phyloP scores from a whole-genome alignment of 208 protist species.

The Spongospora subterranea region DNA sequence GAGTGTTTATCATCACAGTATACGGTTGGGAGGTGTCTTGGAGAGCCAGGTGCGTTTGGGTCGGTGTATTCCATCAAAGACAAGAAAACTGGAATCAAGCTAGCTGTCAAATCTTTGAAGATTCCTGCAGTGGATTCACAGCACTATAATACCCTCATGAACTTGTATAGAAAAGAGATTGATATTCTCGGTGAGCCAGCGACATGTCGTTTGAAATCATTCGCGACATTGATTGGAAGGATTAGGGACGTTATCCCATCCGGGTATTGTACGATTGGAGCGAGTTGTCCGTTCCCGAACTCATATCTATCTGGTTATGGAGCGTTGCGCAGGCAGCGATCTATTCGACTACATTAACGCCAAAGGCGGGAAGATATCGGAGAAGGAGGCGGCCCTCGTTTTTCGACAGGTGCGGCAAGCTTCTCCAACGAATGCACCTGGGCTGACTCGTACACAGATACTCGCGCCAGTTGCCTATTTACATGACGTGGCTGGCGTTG shows the following conservation, averaged over 20 bases:
- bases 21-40: not conserved
- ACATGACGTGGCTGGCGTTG: conserved; percentile 40
- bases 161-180: conserved; percentile 10
- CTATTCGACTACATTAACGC: conserved; percentile 52
- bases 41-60: conserved; percentile 32
- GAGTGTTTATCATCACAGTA: too few species aligned
- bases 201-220: not conserved
- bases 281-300: conserved; percentile 19
- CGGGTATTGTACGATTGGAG: conserved; percentile 25
- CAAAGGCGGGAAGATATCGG: not conserved
- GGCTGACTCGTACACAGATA: not conserved
- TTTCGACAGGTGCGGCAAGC: not conserved
- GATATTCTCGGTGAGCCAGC: conserved; percentile 7
- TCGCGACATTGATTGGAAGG: not conserved
- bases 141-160: not conserved
- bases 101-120: not conserved
- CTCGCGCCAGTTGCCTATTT: conserved; percentile 8
- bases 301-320: conserved; percentile 28
- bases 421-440: not conserved
- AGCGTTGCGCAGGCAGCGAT: conserved; percentile 25
- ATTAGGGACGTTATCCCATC: conserved; percentile 22
- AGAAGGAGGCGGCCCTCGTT: not conserved
- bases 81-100: not conserved
- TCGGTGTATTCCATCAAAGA: conserved; percentile 4
- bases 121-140: not conserved